Evolutionary conservation across 164 flowering plant genomes (phyloP).

Genomic region (Warburgia ugandensis): DNA sequence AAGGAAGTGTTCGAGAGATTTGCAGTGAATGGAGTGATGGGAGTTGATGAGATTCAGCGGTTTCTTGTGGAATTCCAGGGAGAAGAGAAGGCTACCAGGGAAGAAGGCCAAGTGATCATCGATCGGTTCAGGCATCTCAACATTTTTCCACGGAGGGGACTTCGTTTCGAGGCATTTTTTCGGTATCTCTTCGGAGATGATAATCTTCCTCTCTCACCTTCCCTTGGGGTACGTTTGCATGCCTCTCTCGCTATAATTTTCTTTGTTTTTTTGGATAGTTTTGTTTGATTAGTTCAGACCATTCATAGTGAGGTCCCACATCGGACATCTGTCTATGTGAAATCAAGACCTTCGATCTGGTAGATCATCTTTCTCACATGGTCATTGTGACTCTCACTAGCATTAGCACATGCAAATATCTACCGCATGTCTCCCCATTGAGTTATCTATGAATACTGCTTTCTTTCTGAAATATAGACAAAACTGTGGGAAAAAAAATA

Average conservation of each 20-base stretch:
- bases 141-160: conserved; percentile 21
- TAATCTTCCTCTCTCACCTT: conserved; percentile 29
- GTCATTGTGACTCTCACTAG: no score
- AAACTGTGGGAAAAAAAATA: no score
- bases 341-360: neutral
- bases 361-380: neutral
- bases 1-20: conserved; percentile 46
- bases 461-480: no score
- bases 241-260: neutral
- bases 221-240: conserved; percentile 12
- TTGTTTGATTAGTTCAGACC: neutral
- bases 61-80: conserved; percentile 66
- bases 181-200: conserved; percentile 26
- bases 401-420: no score
- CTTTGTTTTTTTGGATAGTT: neutral
- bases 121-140: conserved; percentile 31
- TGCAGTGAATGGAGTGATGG: conserved; percentile 69
- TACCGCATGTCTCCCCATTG: no score
- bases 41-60: conserved; percentile 42
- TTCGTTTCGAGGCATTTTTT: conserved; percentile 31
- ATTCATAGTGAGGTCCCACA: neutral
- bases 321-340: neutral
- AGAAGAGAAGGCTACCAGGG: conserved; percentile 37
- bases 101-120: conserved; percentile 60
- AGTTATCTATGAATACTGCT: no score